phyloP scores from a whole-genome alignment of 78 protist species.

The Guillardia theta region DNA sequence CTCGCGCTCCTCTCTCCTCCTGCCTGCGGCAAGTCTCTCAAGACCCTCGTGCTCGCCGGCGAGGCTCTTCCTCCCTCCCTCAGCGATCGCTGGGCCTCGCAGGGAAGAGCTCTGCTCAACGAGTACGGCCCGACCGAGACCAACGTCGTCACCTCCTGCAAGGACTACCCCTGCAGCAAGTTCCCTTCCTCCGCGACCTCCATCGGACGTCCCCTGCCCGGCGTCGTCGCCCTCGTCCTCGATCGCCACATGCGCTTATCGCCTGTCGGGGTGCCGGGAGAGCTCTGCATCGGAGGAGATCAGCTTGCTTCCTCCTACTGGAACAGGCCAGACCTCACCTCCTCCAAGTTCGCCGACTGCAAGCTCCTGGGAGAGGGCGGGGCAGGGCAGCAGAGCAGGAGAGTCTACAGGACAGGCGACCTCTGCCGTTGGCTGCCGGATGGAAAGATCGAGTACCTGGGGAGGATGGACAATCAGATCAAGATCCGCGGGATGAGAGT shows the following conservation, averaged over 20 bases:
- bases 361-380: background rate
- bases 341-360: constrained; percentile 35
- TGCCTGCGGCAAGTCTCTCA: background rate
- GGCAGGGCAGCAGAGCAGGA: background rate
- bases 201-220: constrained; percentile 27
- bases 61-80: constrained; percentile 28
- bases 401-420: constrained; percentile 55
- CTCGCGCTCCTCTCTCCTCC: background rate
- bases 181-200: too few relatives aligned
- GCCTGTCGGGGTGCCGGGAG: constrained; percentile 67
- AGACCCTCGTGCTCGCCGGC: background rate
- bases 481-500: constrained; percentile 59
- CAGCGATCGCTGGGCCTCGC: background rate
- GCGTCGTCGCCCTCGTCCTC: constrained; percentile 35
- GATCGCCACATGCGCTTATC: constrained; percentile 8
- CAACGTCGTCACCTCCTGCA: background rate
- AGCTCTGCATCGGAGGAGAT: constrained; percentile 56
- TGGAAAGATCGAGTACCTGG: background rate
- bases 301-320: constrained; percentile 53
- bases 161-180: too few relatives aligned
- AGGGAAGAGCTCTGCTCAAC: background rate
- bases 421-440: constrained; percentile 15
- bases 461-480: constrained; percentile 47
- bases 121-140: constrained; percentile 55
- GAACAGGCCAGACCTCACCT: constrained; percentile 38